phyloP scores from a whole-genome alignment of 2,329 filamentous ascomycete genomes.

The Emergomyces orientalis region DNA sequence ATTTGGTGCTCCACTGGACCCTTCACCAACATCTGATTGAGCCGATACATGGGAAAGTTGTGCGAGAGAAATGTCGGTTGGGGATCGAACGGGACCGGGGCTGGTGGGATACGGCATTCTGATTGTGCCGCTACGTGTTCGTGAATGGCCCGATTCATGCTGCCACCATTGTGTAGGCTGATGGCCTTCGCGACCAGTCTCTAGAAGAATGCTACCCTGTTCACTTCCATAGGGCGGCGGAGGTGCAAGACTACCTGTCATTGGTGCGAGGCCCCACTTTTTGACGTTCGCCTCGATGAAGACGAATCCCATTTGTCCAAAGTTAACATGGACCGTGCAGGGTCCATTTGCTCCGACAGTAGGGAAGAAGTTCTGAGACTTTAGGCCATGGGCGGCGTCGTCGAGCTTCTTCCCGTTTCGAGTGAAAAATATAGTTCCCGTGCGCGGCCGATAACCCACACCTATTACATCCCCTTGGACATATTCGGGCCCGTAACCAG shows the following conservation, averaged over 20 bases:
- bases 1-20: constrained; percentile 46
- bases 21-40: constrained; percentile 61
- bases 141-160: constrained; percentile 53
- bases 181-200: constrained; percentile 57
- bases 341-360: constrained; percentile 94
- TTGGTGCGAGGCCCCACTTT: constrained; percentile 96
- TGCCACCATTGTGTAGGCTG: constrained; percentile 14
- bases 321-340: constrained; percentile 88
- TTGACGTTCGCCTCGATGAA: constrained; percentile 99
- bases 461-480: constrained; percentile 94
- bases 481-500: constrained; percentile 70
- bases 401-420: constrained; percentile 96
- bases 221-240: constrained; percentile 95
- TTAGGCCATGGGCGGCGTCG: constrained; percentile 84
- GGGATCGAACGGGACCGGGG: constrained; percentile 79
- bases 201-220: constrained; percentile 89
- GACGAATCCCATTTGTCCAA: constrained; percentile 94
- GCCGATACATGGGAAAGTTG: constrained; percentile 65
- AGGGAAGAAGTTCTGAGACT: constrained; percentile 94
- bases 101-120: constrained; percentile 65
- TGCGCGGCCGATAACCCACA: constrained; percentile 87
- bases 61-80: constrained; percentile 90
- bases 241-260: constrained; percentile 88
- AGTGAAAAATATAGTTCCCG: constrained; percentile 94
- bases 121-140: constrained; percentile 69